Evolutionary conservation across 805 yeast genomes (phyloP).

Genomic region (Saturnispora galanensis): DNA sequence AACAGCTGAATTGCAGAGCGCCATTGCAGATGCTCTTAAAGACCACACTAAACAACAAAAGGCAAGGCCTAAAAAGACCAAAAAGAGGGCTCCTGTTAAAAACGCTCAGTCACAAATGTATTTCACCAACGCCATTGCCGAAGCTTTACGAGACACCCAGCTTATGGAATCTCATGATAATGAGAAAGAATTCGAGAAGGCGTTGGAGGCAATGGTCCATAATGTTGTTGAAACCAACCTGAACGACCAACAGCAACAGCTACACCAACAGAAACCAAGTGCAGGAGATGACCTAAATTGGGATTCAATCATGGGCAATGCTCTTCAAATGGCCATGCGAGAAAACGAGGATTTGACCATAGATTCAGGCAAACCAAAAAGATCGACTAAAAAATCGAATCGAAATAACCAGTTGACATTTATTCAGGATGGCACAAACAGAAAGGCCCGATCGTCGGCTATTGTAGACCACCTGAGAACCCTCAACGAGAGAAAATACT

Average conservation of each 20-base stretch:
- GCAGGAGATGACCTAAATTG: slow-evolving; percentile 23
- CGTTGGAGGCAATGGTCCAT: slow-evolving; percentile 46
- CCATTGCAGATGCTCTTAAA: slow-evolving; percentile 21
- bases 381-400: slow-evolving; percentile 2
- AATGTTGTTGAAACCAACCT: slow-evolving; percentile 35
- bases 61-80: slow-evolving; percentile 4
- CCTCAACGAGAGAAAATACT: no score
- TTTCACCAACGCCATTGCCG: slow-evolving; percentile 19
- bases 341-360: slow-evolving; percentile 37
- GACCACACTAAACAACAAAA: slow-evolving; percentile 9
- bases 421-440: slow-evolving; percentile 8
- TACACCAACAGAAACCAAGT: slow-evolving; percentile 17
- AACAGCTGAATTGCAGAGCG: slow-evolving; percentile 18
- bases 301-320: slow-evolving; percentile 68
- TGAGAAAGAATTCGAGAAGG: slow-evolving; percentile 38
- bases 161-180: slow-evolving; percentile 5
- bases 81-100: neutral
- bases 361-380: neutral
- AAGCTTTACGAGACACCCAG: slow-evolving; percentile 16
- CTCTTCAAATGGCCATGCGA: slow-evolving; percentile 66
- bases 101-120: slow-evolving; percentile 6
- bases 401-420: slow-evolving; percentile 3
- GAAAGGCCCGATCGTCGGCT: neutral
- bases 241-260: neutral
- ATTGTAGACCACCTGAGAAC: neutral